These are phyloP conservation scores for Bruguiera parviflora DNA, from an alignment of 345 rosid genomes.

Conservation along the genomic window DNA sequence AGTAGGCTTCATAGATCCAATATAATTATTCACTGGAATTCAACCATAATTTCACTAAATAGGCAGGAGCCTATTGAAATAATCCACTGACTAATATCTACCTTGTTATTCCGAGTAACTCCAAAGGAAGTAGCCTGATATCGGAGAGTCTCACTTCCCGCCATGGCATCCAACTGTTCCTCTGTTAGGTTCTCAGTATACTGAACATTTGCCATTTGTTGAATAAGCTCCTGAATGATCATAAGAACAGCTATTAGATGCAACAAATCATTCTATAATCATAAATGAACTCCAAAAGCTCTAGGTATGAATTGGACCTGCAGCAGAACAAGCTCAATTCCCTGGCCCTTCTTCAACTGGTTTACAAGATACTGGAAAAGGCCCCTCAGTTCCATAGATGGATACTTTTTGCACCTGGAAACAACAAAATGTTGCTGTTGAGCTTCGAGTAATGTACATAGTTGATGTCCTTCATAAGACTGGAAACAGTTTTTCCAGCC, in stretches of 20 bases:
- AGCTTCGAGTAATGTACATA: not conserved
- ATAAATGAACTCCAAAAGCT: slow-evolving; percentile 14
- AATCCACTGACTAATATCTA: slow-evolving; percentile 7
- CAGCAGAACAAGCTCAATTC: slow-evolving; percentile 93
- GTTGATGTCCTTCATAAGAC: not conserved
- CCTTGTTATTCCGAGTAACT: slow-evolving; percentile 91
- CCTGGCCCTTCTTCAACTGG: slow-evolving; percentile 91
- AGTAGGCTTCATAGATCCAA: not conserved
- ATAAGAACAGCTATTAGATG: slow-evolving; percentile 25
- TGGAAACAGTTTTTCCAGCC: not conserved
- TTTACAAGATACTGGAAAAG: slow-evolving; percentile 97
- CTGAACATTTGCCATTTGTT: slow-evolving; percentile 99
- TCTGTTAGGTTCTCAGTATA: slow-evolving; percentile 96
- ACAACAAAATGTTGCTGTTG: not conserved
- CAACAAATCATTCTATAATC: slow-evolving; percentile 3
- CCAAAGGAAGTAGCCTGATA: slow-evolving; percentile 95
- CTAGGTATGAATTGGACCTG: slow-evolving; percentile 52
- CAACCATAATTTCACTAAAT: not conserved
- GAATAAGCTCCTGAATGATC: slow-evolving; percentile 79
- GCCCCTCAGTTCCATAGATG: slow-evolving; percentile 97
- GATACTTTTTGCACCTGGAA: slow-evolving; percentile 93
- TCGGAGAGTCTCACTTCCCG: slow-evolving; percentile 97
- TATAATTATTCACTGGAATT: not conserved
- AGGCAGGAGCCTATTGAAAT: not conserved
- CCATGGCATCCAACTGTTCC: slow-evolving; percentile 99